Evolutionary conservation across 768 basidiomycete species (phyloP).

Genomic region (Chalciporus piperatus): DNA sequence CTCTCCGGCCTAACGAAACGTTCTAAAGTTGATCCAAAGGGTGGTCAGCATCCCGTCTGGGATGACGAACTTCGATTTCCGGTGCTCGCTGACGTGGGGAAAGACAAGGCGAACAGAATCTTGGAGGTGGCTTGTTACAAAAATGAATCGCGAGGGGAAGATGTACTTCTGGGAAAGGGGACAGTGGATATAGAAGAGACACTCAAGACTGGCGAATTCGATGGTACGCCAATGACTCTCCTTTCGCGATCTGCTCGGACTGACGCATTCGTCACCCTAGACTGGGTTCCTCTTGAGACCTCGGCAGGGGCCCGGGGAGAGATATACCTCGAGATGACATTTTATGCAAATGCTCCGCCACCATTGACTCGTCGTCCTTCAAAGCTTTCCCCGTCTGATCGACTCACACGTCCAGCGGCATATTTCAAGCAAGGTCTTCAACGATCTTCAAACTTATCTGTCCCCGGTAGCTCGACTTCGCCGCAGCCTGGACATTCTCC

Average conservation of each 20-base stretch:
- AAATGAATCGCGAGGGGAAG: constrained; percentile 69
- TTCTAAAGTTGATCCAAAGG: constrained; percentile 74
- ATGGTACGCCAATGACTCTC: constrained; percentile 57
- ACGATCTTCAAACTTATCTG: constrained; percentile 10
- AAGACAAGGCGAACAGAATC: constrained; percentile 44
- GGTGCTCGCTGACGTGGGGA: constrained; percentile 58
- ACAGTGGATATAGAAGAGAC: constrained; percentile 75
- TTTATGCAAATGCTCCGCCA: constrained; percentile 70
- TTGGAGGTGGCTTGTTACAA: constrained; percentile 78
- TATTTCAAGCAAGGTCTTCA: constrained; percentile 22
- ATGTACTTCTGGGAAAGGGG: constrained; percentile 72
- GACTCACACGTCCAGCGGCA: constrained; percentile 43
- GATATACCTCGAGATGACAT: constrained; percentile 91
- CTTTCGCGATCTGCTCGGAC: not conserved
- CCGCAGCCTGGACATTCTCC: constrained; percentile 12
- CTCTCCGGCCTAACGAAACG: constrained; percentile 61
- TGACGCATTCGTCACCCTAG: constrained; percentile 37
- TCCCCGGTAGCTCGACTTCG: constrained; percentile 13
- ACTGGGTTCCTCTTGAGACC: constrained; percentile 63
- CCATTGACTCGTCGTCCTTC: constrained; percentile 51
- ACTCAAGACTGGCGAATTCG: constrained; percentile 84
- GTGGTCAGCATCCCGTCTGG: constrained; percentile 93
- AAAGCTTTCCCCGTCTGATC: constrained; percentile 50
- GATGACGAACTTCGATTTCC: constrained; percentile 84
- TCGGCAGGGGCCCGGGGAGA: constrained; percentile 75